phyloP scores from a whole-genome alignment of 768 basidiomycete genomes.

The Mycena metata region DNA sequence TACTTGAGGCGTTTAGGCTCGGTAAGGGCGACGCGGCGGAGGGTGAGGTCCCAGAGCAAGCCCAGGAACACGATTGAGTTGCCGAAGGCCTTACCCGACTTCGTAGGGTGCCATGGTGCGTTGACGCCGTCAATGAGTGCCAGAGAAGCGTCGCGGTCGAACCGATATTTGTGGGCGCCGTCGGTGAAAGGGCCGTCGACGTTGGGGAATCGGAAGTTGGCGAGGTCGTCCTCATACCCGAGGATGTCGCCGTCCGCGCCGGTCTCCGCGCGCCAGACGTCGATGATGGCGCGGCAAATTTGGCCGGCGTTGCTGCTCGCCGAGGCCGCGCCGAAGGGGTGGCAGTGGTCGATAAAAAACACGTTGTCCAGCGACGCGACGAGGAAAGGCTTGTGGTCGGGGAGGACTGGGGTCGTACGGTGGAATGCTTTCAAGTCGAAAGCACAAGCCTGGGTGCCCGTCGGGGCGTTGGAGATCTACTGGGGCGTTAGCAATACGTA shows the following conservation, averaged over 20 bases:
- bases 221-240: constrained; percentile 36
- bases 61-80: constrained; percentile 42
- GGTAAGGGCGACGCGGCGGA: constrained; percentile 41
- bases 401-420: constrained; percentile 17
- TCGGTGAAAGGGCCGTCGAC: not conserved
- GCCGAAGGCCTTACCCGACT: constrained; percentile 39
- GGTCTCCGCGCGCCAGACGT: constrained; percentile 13
- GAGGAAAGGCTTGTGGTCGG: constrained; percentile 35
- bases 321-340: constrained; percentile 33
- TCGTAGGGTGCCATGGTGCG: constrained; percentile 7
- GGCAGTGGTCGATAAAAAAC: constrained; percentile 40
- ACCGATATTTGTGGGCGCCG: not conserved
- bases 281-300: constrained; percentile 27
- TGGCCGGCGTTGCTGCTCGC: constrained; percentile 41
- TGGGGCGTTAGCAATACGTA: not conserved
- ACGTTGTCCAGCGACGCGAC: constrained; percentile 20
- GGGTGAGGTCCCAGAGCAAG: constrained; percentile 48
- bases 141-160: not conserved
- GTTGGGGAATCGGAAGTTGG: constrained; percentile 29
- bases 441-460: constrained; percentile 35
- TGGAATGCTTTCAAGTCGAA: constrained; percentile 35
- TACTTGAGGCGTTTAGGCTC: constrained; percentile 45
- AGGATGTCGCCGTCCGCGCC: constrained; percentile 2
- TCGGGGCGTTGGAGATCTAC: constrained; percentile 40
- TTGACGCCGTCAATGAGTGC: not conserved